Base-by-base conservation (phyloP, 2,329 filamentous ascomycete species). In the Hymenoscyphus albidus region DNA sequence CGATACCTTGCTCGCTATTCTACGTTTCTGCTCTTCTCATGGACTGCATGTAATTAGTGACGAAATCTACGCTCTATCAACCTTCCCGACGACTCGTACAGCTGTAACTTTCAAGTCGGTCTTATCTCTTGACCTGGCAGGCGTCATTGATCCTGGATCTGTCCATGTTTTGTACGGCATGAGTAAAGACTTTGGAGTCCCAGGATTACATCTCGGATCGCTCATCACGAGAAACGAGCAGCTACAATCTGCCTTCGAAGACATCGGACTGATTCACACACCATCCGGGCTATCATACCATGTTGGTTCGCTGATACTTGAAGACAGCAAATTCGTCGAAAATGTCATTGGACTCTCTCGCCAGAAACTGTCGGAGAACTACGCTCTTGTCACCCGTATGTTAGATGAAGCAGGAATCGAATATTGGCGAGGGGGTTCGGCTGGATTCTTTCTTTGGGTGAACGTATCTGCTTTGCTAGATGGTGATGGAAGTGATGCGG, bases 391-490 rank as follows among this genome's bases (percentile, higher is more conserved):
- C 1, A 79, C 76, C 0, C 57, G 67, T 0, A 76, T 72, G 5
- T 73, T 85, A 14, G 67, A 71, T 5, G 71, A 74, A 1, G 74
- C 81, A 7, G 76, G 78, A 1, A 78, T 86, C 3, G 67, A 74
- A 3, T 84, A 82, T 67, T 71, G 76, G 0, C 64, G 72, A 1
- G 77, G 76, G 77, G 27, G 27, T n/a, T 86, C 85, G 66, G 84
- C 84, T 0, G 84, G 82, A 0, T 85, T 86, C 69, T 87, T 87
- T 69, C 67, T 87, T 1, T 86, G 80, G 77, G 72, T 84, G 2
- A 78, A 86, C 70, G 69, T 87, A 16, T 79, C 78, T 0, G 76
- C 77, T 0, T 81, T 77, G 64, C 70, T 84, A 42, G 16, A 10
- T 14, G 27, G 10, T 13, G 59, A 10, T 63, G 67, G 3, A 65